Evolutionary conservation across 108 stramenopile species (phyloP).

Genomic region (Poteriospumella lacustris): DNA sequence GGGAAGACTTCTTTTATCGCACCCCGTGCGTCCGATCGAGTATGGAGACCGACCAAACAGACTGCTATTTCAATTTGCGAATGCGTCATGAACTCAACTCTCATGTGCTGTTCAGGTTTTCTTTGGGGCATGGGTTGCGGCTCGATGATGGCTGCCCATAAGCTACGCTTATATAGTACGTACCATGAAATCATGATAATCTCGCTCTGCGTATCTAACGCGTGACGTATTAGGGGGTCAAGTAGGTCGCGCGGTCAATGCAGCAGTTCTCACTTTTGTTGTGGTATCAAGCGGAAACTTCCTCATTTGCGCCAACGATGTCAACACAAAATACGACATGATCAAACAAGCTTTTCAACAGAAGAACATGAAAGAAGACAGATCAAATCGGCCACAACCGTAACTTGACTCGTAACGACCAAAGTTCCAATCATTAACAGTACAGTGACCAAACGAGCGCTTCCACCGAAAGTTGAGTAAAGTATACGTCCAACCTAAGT

Average conservation of each 20-base stretch:
- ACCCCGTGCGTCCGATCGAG: background rate
- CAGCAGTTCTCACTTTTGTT: background rate
- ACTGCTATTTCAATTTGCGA: too few species aligned
- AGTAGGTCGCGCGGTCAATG: background rate
- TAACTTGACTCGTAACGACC: too few species aligned
- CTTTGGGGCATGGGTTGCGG: background rate
- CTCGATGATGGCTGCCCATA: constrained; percentile 2
- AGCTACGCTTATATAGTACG: background rate
- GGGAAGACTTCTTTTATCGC: background rate
- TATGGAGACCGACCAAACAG: background rate
- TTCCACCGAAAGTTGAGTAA: too few species aligned
- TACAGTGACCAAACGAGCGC: too few species aligned
- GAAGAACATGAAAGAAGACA: background rate
- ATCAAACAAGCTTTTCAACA: background rate
- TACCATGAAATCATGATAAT: too few species aligned
- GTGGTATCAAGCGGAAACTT: background rate
- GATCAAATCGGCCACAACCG: too few species aligned
- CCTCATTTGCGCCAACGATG: background rate
- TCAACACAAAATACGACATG: background rate
- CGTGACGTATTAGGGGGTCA: background rate
- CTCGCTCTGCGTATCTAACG: background rate
- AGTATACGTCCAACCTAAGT: too few species aligned
- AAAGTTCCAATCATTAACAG: too few species aligned
- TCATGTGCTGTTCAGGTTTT: background rate
- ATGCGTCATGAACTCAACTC: too few species aligned